Conservation (phyloP, 2,329 filamentous ascomycete species). For the Cladosporium sp. region DNA sequence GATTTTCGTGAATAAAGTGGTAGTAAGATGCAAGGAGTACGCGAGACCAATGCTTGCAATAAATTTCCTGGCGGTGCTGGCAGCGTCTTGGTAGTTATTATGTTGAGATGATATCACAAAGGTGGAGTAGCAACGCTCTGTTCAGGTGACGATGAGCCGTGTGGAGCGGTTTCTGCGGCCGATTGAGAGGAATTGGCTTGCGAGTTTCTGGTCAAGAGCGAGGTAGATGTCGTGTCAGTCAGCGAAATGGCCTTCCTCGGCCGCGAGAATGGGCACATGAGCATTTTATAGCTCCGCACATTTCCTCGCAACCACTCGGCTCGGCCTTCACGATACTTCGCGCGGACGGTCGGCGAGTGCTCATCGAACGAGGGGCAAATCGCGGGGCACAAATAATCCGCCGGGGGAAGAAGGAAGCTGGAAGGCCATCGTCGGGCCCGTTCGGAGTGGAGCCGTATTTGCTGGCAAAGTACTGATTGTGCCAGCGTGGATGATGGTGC, state of each 20-base stretch:
- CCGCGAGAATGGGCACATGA: slow-evolving; percentile 17
- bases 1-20: neutral
- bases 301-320: neutral
- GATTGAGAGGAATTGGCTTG: neutral
- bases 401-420: slow-evolving; percentile 6
- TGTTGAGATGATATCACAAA: slow-evolving; percentile 19
- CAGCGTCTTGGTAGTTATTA: slow-evolving; percentile 13
- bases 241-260: neutral
- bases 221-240: neutral
- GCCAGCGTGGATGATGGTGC: neutral
- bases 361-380: slow-evolving; percentile 8
- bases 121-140: slow-evolving; percentile 19
- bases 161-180: slow-evolving; percentile 10
- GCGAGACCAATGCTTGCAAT: slow-evolving; percentile 9
- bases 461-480: neutral
- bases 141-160: slow-evolving; percentile 11
- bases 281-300: slow-evolving; percentile 16
- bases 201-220: neutral
- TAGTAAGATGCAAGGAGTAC: neutral
- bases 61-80: slow-evolving; percentile 13
- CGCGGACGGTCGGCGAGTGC: slow-evolving; percentile 6
- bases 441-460: slow-evolving; percentile 4
- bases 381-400: slow-evolving; percentile 8
- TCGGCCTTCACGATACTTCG: slow-evolving; percentile 10
- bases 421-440: neutral